phyloP scores from a whole-genome alignment of 2,329 filamentous ascomycete species.

The Pyricularia sp. region DNA sequence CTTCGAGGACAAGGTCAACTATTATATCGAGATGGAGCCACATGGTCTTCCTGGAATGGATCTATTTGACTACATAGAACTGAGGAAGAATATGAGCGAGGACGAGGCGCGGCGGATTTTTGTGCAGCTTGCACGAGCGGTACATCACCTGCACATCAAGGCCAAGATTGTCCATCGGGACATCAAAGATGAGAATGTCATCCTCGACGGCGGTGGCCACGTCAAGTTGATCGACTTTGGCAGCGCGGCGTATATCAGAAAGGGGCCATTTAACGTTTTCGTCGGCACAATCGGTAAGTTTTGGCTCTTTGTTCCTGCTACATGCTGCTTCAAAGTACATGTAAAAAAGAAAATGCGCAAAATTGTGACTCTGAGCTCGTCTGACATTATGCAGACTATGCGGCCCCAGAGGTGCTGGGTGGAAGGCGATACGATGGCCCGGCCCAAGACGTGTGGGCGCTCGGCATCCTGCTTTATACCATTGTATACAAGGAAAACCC shows the following conservation, averaged over 20 bases:
- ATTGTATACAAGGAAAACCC: conserved; percentile 99
- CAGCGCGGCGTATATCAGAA: conserved; percentile 96
- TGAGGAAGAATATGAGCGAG: conserved; percentile 94
- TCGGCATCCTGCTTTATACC: conserved; percentile 94
- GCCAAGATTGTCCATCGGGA: conserved; percentile 92
- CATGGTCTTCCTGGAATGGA: conserved; percentile 97
- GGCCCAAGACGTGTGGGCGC: conserved; percentile 96
- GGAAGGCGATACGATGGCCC: conserved; percentile 89
- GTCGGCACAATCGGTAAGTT: conserved; percentile 90
- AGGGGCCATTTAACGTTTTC: conserved; percentile 96
- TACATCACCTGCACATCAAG: conserved; percentile 85
- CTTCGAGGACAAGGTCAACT: conserved; percentile 77
- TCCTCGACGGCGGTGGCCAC: conserved; percentile 86
- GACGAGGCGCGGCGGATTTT: conserved; percentile 91
- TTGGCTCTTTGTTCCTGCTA: background rate
- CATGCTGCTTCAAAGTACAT: background rate
- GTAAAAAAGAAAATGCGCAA: background rate
- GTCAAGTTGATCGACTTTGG: conserved; percentile 99
- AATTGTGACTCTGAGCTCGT: background rate
- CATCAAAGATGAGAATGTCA: conserved; percentile 98
- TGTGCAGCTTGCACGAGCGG: conserved; percentile 78
- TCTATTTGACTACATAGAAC: conserved; percentile 96
- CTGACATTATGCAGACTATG: conserved; percentile 62
- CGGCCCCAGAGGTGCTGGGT: conserved; percentile 92
- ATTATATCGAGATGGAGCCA: conserved; percentile 97